A percentile compares a stretch with the other conserved stretches of the same genome.
phyloP scores from a whole-genome alignment of 2,329 filamentous ascomycete genomes.

The Didymella sp. region DNA sequence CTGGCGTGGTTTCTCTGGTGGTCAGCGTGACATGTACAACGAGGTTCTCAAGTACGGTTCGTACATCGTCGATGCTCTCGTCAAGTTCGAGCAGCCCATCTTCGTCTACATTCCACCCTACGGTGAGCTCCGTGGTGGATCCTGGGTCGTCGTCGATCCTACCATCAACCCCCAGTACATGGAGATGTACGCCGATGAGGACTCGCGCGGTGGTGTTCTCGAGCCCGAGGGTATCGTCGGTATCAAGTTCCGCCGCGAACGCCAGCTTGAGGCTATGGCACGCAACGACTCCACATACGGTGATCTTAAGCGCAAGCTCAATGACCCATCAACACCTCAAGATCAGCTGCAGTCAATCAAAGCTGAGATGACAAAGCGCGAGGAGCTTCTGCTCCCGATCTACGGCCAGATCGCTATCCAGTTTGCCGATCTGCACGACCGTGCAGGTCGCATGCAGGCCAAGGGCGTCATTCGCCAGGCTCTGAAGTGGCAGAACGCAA shows the following conservation, averaged over 20 bases:
- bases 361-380: conserved; percentile 80
- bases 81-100: conserved; percentile 98
- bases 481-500: conserved; percentile 85
- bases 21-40: conserved; percentile 99
- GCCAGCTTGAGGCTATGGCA: conserved; percentile 96
- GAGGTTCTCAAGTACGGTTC: conserved; percentile 99
- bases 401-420: conserved; percentile 96
- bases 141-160: conserved; percentile 98
- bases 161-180: conserved; percentile 96
- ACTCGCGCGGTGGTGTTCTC: conserved; percentile 93
- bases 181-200: conserved; percentile 99
- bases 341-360: conserved; percentile 82
- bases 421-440: conserved; percentile 96
- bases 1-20: conserved; percentile 99
- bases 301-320: conserved; percentile 79
- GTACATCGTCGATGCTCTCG: conserved; percentile 96
- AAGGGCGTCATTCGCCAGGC: conserved; percentile 90
- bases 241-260: conserved; percentile 98
- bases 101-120: conserved; percentile 98
- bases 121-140: conserved; percentile 96
- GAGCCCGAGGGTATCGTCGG: conserved; percentile 98
- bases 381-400: conserved; percentile 87
- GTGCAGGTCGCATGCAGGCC: conserved; percentile 95
- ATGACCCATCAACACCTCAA: conserved; percentile 69
- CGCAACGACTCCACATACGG: conserved; percentile 86